Evolutionary conservation across 116 monocot genomes (phyloP).

Genomic region (Thalassia testudinum): DNA sequence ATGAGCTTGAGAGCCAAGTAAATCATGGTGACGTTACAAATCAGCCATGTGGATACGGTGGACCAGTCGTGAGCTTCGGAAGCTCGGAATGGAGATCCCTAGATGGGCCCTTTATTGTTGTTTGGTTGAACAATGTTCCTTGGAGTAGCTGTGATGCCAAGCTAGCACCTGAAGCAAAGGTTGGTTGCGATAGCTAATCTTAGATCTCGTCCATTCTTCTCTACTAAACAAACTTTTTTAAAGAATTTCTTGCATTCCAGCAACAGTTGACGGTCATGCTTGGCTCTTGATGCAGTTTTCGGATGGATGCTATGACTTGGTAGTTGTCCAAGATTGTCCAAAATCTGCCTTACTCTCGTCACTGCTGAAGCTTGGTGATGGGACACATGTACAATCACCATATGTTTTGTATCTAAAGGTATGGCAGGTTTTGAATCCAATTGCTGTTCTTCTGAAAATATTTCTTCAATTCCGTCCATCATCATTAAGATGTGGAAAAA

Average conservation of each 20-base stretch:
- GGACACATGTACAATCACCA: background rate
- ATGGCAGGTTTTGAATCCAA: background rate
- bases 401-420: slow-evolving; percentile 1
- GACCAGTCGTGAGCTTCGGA: slow-evolving; percentile 25
- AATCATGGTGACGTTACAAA: slow-evolving; percentile 2
- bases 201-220: too few species aligned
- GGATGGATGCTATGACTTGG: background rate
- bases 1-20: background rate
- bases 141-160: slow-evolving; percentile 48
- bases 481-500: too few species aligned
- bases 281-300: background rate
- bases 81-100: slow-evolving; percentile 56
- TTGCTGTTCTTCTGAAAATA: background rate
- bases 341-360: background rate
- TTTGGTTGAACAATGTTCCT: slow-evolving; percentile 77
- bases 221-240: too few species aligned
- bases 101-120: slow-evolving; percentile 60
- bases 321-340: background rate
- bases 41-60: slow-evolving; percentile 29
- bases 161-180: slow-evolving; percentile 83
- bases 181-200: slow-evolving; percentile 12
- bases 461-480: too few species aligned
- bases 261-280: too few species aligned
- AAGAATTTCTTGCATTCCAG: too few species aligned
- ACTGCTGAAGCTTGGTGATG: background rate